Percentiles rank a stretch among this genome's conserved stretches.
phyloP scores from a whole-genome alignment of 208 protist genomes.

The Acanthamoeba triangularis region DNA sequence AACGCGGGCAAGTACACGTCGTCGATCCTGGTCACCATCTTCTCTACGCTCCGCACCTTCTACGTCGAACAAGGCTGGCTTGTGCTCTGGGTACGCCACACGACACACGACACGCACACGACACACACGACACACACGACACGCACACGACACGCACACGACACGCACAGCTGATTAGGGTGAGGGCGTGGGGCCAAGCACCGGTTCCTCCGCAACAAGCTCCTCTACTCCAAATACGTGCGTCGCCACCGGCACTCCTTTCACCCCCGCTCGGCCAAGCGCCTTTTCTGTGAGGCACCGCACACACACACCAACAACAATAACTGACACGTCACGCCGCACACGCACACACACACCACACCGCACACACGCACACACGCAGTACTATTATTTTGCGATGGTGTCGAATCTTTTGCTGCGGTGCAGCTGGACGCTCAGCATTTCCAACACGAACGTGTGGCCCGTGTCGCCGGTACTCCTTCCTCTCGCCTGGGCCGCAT shows the following conservation, averaged over 20 bases:
- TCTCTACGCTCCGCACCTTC: constrained; percentile 62
- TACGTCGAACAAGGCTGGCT: not conserved
- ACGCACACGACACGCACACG: not conserved
- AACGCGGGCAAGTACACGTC: constrained; percentile 85
- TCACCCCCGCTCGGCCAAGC: not conserved
- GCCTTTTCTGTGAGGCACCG: no score
- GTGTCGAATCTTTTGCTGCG: constrained; percentile 81
- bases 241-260: not conserved
- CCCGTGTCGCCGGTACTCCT: not conserved
- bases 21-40: constrained; percentile 81
- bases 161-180: no score
- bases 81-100: constrained; percentile 1
- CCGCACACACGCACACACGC: no score
- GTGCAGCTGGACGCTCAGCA: constrained; percentile 84
- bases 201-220: not conserved
- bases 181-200: constrained; percentile 44
- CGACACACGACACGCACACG: not conserved
- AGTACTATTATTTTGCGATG: constrained; percentile 87
- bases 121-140: no score
- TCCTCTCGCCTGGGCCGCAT: no score
- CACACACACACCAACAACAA: no score
- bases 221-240: constrained; percentile 4
- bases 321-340: no score
- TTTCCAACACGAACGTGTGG: constrained; percentile 44
- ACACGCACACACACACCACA: no score